Evolutionary conservation across 257 asterid genomes (phyloP).

Genomic region (Scutellaria barbata): DNA sequence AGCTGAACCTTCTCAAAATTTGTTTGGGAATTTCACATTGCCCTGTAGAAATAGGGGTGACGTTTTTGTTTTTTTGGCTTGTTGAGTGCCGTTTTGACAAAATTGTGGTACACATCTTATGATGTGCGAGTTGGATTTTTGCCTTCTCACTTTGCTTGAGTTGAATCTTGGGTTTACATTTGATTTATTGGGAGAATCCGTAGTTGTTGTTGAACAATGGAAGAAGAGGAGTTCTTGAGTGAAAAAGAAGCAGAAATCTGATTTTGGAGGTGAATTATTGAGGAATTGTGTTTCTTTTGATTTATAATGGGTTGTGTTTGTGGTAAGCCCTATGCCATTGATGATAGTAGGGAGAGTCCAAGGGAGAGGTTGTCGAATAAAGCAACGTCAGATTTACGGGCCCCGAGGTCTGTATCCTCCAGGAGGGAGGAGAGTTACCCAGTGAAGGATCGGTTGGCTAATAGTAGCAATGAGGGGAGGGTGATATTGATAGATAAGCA

Average conservation of each 20-base stretch:
- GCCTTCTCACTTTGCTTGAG: conserved; percentile 30
- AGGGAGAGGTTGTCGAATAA: conserved; percentile 69
- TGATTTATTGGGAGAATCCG: conserved; percentile 38
- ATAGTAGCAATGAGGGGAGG: conserved; percentile 57
- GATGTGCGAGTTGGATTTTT: conserved; percentile 44
- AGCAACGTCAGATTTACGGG: conserved; percentile 53
- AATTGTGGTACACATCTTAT: conserved; percentile 20
- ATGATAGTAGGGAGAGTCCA: conserved; percentile 73
- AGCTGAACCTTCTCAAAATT: conserved; percentile 35
- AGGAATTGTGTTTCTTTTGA: conserved; percentile 41
- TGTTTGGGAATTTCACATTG: conserved; percentile 33
- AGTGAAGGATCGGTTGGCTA: conserved; percentile 64
- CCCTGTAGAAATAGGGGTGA: conserved; percentile 1
- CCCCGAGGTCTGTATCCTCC: conserved; percentile 57
- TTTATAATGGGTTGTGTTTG: conserved; percentile 76
- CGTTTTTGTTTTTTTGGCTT: conserved; percentile 7
- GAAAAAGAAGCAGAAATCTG: conserved; percentile 32
- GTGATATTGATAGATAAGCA: conserved; percentile 63
- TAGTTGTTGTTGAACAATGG: conserved; percentile 44
- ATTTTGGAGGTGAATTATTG: conserved; percentile 50
- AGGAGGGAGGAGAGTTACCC: conserved; percentile 63
- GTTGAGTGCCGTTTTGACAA: conserved; percentile 31
- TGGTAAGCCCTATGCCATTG: conserved; percentile 82
- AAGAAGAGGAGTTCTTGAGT: conserved; percentile 50
- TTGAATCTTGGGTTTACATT: conserved; percentile 44